Evolutionary conservation across 2,329 filamentous ascomycete species (phyloP).

Genomic region (Fusarium sp.): DNA sequence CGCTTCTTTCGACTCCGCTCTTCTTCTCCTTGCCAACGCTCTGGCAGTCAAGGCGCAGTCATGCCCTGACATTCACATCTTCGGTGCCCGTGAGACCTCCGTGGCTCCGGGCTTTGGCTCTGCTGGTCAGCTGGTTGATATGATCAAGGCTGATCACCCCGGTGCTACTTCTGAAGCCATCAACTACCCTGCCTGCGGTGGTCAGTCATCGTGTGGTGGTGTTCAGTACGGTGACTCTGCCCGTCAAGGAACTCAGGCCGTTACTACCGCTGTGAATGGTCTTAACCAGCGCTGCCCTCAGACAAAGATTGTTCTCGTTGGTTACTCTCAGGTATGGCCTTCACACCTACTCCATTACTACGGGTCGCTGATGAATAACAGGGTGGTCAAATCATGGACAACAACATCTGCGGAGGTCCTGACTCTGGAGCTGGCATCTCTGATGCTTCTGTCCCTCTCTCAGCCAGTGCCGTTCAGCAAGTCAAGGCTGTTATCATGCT

Average conservation of each 20-base stretch:
- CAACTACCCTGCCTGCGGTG: slow-evolving; percentile 73
- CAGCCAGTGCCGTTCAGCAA: slow-evolving; percentile 62
- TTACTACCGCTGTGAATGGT: slow-evolving; percentile 69
- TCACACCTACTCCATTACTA: no score
- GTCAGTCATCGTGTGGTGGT: slow-evolving; percentile 69
- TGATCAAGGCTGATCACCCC: slow-evolving; percentile 61
- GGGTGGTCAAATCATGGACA: slow-evolving; percentile 74
- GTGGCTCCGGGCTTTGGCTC: slow-evolving; percentile 67
- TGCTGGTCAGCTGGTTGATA: slow-evolving; percentile 63
- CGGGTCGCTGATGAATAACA: slow-evolving; percentile 41
- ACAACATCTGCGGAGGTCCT: slow-evolving; percentile 72
- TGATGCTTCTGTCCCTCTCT: slow-evolving; percentile 59
- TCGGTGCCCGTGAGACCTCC: slow-evolving; percentile 63
- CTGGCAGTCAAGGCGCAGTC: slow-evolving; percentile 32
- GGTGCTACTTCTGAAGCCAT: slow-evolving; percentile 69
- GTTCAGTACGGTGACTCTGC: slow-evolving; percentile 71
- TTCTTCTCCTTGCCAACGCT: slow-evolving; percentile 22
- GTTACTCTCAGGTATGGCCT: slow-evolving; percentile 68
- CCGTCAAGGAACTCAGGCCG: slow-evolving; percentile 68
- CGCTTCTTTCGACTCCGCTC: slow-evolving; percentile 12
- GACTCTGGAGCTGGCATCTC: slow-evolving; percentile 61
- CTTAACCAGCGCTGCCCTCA: slow-evolving; percentile 69
- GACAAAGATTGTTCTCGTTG: slow-evolving; percentile 70
- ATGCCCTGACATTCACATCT: slow-evolving; percentile 61
- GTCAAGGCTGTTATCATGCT: slow-evolving; percentile 76